A percentile compares a stretch with the other conserved stretches of the same genome.
Conservation (phyloP, 768 basidiomycete species). For the Phaffia australis region DNA sequence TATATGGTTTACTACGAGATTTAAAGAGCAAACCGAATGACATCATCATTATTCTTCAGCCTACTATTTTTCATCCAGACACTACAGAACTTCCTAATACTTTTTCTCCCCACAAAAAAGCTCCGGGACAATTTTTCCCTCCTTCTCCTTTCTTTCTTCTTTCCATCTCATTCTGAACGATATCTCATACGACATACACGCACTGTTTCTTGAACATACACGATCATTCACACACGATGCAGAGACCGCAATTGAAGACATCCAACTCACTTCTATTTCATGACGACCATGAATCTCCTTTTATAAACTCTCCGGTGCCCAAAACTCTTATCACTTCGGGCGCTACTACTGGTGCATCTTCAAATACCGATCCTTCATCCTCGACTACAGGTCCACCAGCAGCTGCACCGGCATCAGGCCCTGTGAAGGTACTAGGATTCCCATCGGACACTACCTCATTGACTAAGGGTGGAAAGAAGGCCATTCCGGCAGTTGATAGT, state of each 20-base stretch:
- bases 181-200: too few species aligned
- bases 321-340: conserved; percentile 26
- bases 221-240: neutral
- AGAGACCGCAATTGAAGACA: conserved; percentile 31
- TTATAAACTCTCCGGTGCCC: conserved; percentile 25
- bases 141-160: too few species aligned
- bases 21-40: too few species aligned
- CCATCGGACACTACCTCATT: neutral
- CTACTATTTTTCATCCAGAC: too few species aligned
- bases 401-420: neutral
- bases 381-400: neutral
- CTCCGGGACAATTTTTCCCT: too few species aligned
- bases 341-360: conserved; percentile 21
- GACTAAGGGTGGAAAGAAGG: conserved; percentile 15
- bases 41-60: too few species aligned
- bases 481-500: conserved; percentile 43
- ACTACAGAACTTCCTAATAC: too few species aligned
- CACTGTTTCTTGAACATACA: neutral
- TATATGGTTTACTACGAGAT: too few species aligned
- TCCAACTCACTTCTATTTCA: conserved; percentile 37
- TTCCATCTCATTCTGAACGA: too few species aligned
- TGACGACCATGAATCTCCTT: conserved; percentile 31
- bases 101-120: too few species aligned
- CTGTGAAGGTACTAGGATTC: conserved; percentile 1
- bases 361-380: too few species aligned